Percentiles rank a stretch among this genome's conserved stretches.
Conservation (phyloP, 805 yeast species). For the Kodamaea lidongshanica region DNA sequence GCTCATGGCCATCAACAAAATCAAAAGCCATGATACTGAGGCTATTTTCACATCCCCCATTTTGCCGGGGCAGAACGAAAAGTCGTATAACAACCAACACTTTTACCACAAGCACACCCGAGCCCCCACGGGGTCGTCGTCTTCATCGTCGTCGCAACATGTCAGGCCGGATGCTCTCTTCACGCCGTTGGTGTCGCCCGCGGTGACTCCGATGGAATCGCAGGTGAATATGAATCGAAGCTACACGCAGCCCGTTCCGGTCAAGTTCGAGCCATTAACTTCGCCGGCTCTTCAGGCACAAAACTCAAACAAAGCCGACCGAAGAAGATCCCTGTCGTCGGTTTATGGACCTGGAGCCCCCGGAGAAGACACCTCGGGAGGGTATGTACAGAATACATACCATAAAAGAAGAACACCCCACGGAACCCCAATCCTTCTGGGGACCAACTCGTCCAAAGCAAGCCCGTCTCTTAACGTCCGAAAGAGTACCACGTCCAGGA, state of each 20-base stretch:
- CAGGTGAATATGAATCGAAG: slow-evolving; percentile 18
- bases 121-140: slow-evolving; percentile 1
- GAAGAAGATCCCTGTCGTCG: slow-evolving; percentile 29
- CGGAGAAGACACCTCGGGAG: slow-evolving; percentile 7
- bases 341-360: slow-evolving; percentile 20
- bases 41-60: slow-evolving; percentile 27
- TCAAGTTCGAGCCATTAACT: slow-evolving; percentile 48
- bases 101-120: slow-evolving; percentile 27
- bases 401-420: slow-evolving; percentile 40
- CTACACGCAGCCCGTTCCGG: slow-evolving; percentile 16
- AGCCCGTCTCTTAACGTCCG: slow-evolving; percentile 8
- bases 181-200: slow-evolving; percentile 75
- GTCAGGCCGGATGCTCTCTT: slow-evolving; percentile 56
- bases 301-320: slow-evolving; percentile 19
- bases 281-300: slow-evolving; percentile 62
- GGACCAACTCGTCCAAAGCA: slow-evolving; percentile 13
- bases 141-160: slow-evolving; percentile 20
- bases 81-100: slow-evolving; percentile 37
- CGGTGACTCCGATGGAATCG: slow-evolving; percentile 57
- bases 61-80: slow-evolving; percentile 37
- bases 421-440: slow-evolving; percentile 35
- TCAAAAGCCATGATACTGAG: slow-evolving; percentile 4
- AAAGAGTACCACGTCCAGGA: slow-evolving; percentile 3
- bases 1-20: slow-evolving; percentile 17
- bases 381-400: slow-evolving; percentile 5